Evolutionary conservation across 2,329 filamentous ascomycete genomes (phyloP), one percentile per base, ranked within the genome.

Genomic region (Biscogniauxia marginata): DNA sequence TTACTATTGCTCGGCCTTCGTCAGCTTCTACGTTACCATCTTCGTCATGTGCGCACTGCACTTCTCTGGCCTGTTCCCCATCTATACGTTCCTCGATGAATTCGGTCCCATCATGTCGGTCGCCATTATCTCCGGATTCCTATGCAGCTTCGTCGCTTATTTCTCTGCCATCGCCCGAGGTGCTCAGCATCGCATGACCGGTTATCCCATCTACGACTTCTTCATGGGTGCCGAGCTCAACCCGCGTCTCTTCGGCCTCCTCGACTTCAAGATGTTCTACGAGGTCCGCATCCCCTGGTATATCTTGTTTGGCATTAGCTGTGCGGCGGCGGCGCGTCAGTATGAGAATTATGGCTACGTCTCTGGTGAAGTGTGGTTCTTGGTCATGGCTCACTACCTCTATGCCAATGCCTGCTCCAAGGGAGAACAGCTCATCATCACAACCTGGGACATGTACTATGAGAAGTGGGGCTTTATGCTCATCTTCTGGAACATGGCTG

Each of bases 381-480:
- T 96, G 46, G 76, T 96, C 63, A 87, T 96, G 84, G 93, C 92
- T 0, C 91, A 96, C 75, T 96, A 89, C 75, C 82, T 96, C 47
- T 96, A 96, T 69, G 91, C 91, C 70, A 95, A 96, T 73, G 91
- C 92, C 52, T 96, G 92, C 78, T 86, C 88, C 65, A 96, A 96
- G 78, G 93, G 89, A 49, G 92, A 96, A 75, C 91, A 96, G 75
- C 84, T 91, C 71, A 96, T 96, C 73, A 84, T 91, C 57, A 89
- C 89, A 7, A 95, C 91, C 50, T 96, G 92, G 88, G 92, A 96
- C 69, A 96, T 96, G 88, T 96, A 96, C 79, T 93, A 91, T 67
- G 92, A 96, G 80, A 96, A 96, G 77, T 93, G 90, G 85, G 92
- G 92, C 52, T 96, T 96, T 79, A 96, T 96, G 92, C 84, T 96